A percentile compares a stretch with the other conserved stretches of the same genome.
phyloP scores from a whole-genome alignment of 163 green algal genomes.

The Chlorella variabilis region DNA sequence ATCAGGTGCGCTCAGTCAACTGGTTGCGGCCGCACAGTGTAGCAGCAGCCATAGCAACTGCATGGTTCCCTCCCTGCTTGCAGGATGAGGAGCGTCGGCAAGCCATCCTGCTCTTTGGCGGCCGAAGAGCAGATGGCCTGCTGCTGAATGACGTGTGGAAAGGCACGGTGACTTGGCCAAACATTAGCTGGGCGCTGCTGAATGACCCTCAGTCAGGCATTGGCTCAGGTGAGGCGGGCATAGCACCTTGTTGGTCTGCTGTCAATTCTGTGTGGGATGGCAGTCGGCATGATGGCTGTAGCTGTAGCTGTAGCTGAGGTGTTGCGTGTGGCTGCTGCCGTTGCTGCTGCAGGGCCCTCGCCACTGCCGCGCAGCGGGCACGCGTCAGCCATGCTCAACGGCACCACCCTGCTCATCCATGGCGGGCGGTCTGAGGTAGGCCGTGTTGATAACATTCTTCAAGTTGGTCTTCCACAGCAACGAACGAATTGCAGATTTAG shows the following conservation, averaged over 20 bases:
- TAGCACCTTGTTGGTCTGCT: no score
- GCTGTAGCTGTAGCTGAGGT: no score
- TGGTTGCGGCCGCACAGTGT: no score
- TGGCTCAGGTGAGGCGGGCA: not conserved
- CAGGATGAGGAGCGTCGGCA: constrained; percentile 3
- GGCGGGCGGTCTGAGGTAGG: constrained; percentile 12
- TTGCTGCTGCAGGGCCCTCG: not conserved
- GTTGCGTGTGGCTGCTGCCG: not conserved
- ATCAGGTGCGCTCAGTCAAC: not conserved
- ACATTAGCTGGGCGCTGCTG: constrained; percentile 25
- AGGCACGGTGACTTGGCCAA: not conserved
- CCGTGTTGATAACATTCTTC: no score
- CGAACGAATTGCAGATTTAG: no score
- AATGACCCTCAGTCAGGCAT: not conserved
- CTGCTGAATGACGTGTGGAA: constrained; percentile 32
- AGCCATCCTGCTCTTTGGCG: constrained; percentile 26
- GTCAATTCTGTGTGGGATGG: no score
- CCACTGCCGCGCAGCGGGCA: constrained; percentile 28
- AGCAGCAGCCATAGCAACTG: no score
- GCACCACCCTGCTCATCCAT: constrained; percentile 7
- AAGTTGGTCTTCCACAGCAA: no score
- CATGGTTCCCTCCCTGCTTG: not conserved
- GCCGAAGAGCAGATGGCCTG: constrained; percentile 1
- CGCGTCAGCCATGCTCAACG: not conserved
- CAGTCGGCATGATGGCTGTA: not conserved